phyloP scores from a whole-genome alignment of 306 rosid genomes.

The Boehmeria nivea region DNA sequence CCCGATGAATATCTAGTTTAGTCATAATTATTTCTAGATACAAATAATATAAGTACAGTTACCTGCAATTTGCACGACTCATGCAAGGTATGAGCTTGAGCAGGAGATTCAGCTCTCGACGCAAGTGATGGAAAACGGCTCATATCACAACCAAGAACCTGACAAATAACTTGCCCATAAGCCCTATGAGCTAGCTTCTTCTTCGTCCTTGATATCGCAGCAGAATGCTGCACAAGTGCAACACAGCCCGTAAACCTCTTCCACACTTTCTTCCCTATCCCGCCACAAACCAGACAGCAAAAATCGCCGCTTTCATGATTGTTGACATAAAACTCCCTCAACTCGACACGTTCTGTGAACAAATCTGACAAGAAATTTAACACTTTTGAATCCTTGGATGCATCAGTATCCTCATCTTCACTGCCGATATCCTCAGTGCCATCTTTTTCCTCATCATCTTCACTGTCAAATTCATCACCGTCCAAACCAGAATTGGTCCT shows the following conservation, averaged over 20 bases:
- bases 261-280: constrained; percentile 12
- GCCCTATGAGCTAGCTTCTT: constrained; percentile 63
- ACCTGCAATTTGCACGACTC: constrained; percentile 26
- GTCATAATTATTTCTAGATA: too few species aligned
- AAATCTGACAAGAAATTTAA: constrained; percentile 18
- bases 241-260: constrained; percentile 36
- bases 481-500: background rate
- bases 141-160: constrained; percentile 57
- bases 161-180: constrained; percentile 51
- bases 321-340: constrained; percentile 24
- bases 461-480: background rate
- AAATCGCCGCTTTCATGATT: constrained; percentile 17
- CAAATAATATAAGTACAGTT: too few species aligned
- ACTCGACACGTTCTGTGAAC: constrained; percentile 9
- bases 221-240: constrained; percentile 56
- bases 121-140: constrained; percentile 40
- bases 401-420: constrained; percentile 4
- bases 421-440: background rate
- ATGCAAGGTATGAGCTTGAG: constrained; percentile 22
- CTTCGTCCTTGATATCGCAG: constrained; percentile 40
- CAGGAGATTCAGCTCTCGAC: constrained; percentile 34
- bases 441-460: constrained; percentile 6
- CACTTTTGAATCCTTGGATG: constrained; percentile 9
- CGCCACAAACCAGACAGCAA: constrained; percentile 24
- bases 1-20: too few species aligned